Base-by-base conservation (phyloP, 768 basidiomycete species). In the Suillus occidentalis region DNA sequence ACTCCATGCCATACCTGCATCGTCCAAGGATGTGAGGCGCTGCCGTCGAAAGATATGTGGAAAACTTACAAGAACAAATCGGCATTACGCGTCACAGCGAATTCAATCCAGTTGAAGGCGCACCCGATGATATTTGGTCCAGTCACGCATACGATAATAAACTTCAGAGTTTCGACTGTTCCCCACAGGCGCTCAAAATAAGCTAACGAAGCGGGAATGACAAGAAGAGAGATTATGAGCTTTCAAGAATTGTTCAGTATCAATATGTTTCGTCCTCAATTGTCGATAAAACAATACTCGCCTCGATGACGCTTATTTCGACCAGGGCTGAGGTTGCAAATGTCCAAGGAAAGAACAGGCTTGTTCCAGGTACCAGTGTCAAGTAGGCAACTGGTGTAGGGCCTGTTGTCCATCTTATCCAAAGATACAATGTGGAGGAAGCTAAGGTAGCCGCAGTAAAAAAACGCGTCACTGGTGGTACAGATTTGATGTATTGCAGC, bases 131-230 rank as follows among this genome's bases (percentile, higher is more conserved):
- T 78, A 75, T 99, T 99, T 22, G 92, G 91, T 14, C 85, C 84
- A 34, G 88, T 87, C 64, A 95, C 83, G 56, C 88, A 89, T 52
- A 91, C 88, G 25, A 85, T 81, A 63, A 93, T 90, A 77, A 99
- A 97, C 76, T 95, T 94, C 68, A 90, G 70, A 2, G 88, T 89
- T 76, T 98, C 95, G 22, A 89, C 71, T 52, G 89, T 84, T 47
- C 97, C 97, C 97, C 97, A 99, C 63, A 99, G 80, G 36, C 96
- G 85, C 75, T 99, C 97, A 61, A 99, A 81, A 75, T 99, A 99
- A 67, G 92, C 88, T 60, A 95, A 82, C 45, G 91, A 89, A 18
- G 94, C 85, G 50, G 94, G 91, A 12, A 99, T 84, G 64, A 90
- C 84, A 60, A 95, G 76, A 63, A 94, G 78, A 3, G 95, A 88